Conservation (phyloP, 1,284 basidiomycete species). For the Tilletia setariae region DNA sequence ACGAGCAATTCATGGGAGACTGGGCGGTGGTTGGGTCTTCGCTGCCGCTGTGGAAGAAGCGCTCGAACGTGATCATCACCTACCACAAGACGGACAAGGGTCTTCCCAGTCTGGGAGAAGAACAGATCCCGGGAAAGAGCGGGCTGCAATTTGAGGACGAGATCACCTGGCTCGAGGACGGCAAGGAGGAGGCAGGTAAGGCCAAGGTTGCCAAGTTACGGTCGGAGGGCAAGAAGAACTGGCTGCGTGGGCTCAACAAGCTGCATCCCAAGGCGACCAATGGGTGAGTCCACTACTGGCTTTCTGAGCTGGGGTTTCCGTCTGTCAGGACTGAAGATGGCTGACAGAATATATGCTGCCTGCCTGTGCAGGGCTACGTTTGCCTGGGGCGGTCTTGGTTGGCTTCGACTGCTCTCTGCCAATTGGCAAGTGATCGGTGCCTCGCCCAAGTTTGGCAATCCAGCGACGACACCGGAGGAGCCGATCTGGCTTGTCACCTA, state of each 20-base stretch:
- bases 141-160: conserved; percentile 28
- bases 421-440: conserved; percentile 61
- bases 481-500: conserved; percentile 60
- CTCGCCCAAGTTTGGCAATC: conserved; percentile 31
- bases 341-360: conserved; percentile 19
- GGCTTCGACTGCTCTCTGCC: conserved; percentile 57
- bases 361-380: conserved; percentile 55
- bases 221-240: conserved; percentile 44
- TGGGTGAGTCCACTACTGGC: not conserved
- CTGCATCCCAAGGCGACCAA: conserved; percentile 23
- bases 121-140: conserved; percentile 18
- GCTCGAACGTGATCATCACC: conserved; percentile 57
- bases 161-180: conserved; percentile 55
- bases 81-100: conserved; percentile 56
- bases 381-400: conserved; percentile 60
- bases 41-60: conserved; percentile 60
- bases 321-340: not conserved
- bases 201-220: conserved; percentile 42
- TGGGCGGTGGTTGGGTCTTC: conserved; percentile 60
- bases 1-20: conserved; percentile 59
- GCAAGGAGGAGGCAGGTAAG: conserved; percentile 56
- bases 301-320: not conserved
- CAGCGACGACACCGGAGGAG: conserved; percentile 27
- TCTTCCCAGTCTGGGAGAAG: not conserved
- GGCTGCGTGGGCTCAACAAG: conserved; percentile 57